Base-by-base conservation (phyloP, 371 early-diverging fungal genomes). In the Mortierella sp. region DNA sequence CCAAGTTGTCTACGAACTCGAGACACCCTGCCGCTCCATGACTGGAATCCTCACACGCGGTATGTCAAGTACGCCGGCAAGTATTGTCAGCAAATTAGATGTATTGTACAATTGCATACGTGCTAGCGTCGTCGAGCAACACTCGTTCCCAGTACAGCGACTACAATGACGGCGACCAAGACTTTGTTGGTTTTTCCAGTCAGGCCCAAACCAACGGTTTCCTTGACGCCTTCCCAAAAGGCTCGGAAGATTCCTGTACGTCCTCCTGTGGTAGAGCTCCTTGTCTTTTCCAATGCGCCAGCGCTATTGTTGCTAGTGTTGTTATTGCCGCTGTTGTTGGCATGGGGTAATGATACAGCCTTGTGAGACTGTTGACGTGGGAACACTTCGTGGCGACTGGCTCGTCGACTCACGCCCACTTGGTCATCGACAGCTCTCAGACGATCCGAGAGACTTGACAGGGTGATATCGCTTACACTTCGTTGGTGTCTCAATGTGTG, bases 141-240 rank as follows among this genome's bases (percentile, higher is more conserved):
- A 5, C 52, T 53, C 8, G 72, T 66, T 37, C 72, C 72, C 13
- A 72, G 40, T 5, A 72, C 58, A 16, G 66, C 62, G n/a, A 72
- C 21, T 12, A 72, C 52, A 17, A 72, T 10, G 12, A 58, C 44
- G 54, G 49, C 44, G 7, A 72, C 54, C 17, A 72, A 25, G 2
- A 57, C 40, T 37, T 49, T 61, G 46, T 43, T 66, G 8, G 54
- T 22, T 43, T 66, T 53, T 12, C 31, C 19, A 7, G 60, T 44
- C n/a, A 45, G 29, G 27, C 66, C 45, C 17, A 47, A 54, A 12
- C 58, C 62, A 13, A 72, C 40, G 25, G 19, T 72, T 46, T 48
- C 62, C 46, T 65, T 71, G 25, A 71, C 12, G 14, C 64, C 47
- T 8, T 71, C 54, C 71, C 71, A 71, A 17, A 71, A 52, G 34